Base-by-base conservation (phyloP, 331 rosid genomes). In the Pyracantha coccinea region DNA sequence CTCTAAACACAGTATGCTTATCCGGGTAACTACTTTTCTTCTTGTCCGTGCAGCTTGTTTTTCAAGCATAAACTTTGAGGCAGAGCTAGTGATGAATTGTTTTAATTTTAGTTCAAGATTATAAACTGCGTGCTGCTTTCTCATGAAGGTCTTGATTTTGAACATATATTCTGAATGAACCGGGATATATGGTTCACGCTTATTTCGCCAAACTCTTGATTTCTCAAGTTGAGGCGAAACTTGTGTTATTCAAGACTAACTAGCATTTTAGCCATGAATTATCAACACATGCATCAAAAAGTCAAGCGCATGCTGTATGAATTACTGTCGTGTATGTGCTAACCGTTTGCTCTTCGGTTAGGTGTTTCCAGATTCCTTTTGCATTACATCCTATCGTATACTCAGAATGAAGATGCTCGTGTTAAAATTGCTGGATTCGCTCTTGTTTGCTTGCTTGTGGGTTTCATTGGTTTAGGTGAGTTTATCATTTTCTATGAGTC, bases 1-100 rank as follows among this genome's bases (percentile, higher is more conserved):
- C 98, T 27, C 91, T 95, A 60, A 95, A 95, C 79, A 95, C 99
- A 66, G 90, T 90, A 80, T 92, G 99, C 86, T 86, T 95, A 78
- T 86, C 97, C 62, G 99, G 99, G 99, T 95, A 89, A 54, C 55
- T 13, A 31, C 73, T 64, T 60, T 21, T 83, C 64, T 75, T 77
- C 61, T 73, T 33, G 19, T 38, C 27, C 10, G 5, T 38, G 61
- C 20, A 41, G 3, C n/a, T 10, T n/a, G 29, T 45, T n/a, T 20
- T 31, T 15, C 27, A 60, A 50, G 29, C 50, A 61, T 53, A 66
- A 21, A 64, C 63, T 62, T 32, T 71, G 38, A 74, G 67, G 70
- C 76, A 25, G 63, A 32, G 58, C 12, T 28, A 35, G 21, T n/a
- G 69, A 68, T 60, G 5, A 9, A 67, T 33, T 71, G 20, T 83